Percentiles rank a stretch among this genome's conserved stretches.
These are phyloP conservation scores for Epichloe baconii DNA, from an alignment of 2,329 filamentous ascomycete species.

Conservation along the genomic window DNA sequence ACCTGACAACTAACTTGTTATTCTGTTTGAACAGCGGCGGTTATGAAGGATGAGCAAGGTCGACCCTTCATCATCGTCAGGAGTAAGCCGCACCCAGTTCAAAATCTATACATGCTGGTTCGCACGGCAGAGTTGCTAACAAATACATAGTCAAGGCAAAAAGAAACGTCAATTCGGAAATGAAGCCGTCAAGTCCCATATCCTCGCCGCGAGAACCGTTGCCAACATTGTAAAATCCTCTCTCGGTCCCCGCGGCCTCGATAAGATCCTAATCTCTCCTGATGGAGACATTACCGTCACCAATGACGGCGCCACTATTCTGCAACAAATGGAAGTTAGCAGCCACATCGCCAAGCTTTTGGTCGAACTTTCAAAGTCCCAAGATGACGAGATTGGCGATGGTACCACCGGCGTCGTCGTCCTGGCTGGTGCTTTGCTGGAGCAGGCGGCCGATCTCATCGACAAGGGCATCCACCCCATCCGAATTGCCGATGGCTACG, in stretches of 20 bases:
- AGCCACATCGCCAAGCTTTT: conserved; percentile 97
- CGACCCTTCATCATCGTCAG: conserved; percentile 95
- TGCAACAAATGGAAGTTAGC: conserved; percentile 96
- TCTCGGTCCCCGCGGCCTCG: conserved; percentile 84
- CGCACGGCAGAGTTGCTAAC: conserved; percentile 8
- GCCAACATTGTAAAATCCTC: conserved; percentile 97
- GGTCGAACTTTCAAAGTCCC: conserved; percentile 94
- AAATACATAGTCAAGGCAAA: conserved; percentile 63
- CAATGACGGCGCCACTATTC: conserved; percentile 95
- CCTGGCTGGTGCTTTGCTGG: conserved; percentile 81
- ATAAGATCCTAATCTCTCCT: conserved; percentile 98
- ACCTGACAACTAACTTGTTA: conserved; percentile 8
- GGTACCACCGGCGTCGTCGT: conserved; percentile 97
- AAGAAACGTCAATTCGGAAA: conserved; percentile 96
- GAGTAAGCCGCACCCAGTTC: conserved; percentile 50
- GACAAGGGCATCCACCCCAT: conserved; percentile 99
- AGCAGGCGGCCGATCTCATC: conserved; percentile 94
- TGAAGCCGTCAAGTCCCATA: conserved; percentile 96
- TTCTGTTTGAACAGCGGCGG: conserved; percentile 34
- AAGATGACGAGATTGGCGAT: conserved; percentile 97
- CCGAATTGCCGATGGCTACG: conserved; percentile 94
- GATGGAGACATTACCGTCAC: conserved; percentile 99
- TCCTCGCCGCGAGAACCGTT: conserved; percentile 89
- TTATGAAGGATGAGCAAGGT: conserved; percentile 96
- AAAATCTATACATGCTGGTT: neutral